These are phyloP conservation scores for Leucosporidium yakuticum DNA, from an alignment of 768 basidiomycete genomes.

Conservation along the genomic window DNA sequence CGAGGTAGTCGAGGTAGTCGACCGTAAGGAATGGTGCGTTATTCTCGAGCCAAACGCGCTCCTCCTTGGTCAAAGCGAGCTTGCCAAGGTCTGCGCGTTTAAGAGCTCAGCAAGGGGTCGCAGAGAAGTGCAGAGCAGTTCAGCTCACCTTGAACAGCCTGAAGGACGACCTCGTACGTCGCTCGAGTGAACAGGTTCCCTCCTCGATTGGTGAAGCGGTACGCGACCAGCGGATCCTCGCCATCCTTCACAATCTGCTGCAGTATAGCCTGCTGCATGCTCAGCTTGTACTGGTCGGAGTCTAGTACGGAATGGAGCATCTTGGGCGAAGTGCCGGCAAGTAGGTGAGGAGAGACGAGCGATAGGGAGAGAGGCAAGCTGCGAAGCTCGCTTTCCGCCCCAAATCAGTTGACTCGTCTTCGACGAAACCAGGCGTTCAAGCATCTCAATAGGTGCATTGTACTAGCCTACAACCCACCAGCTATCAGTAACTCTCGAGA, in stretches of 20 bases:
- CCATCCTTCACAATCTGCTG: not conserved
- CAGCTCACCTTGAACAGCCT: slow-evolving; percentile 59
- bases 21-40: slow-evolving; percentile 68
- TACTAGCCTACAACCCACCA: too few relatives aligned
- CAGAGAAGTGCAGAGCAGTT: slow-evolving; percentile 51
- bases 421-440: too few relatives aligned
- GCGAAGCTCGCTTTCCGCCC: too few relatives aligned
- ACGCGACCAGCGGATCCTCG: not conserved
- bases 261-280: slow-evolving; percentile 47
- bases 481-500: too few relatives aligned
- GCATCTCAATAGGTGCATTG: too few relatives aligned
- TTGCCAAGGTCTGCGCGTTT: slow-evolving; percentile 57
- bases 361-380: too few relatives aligned
- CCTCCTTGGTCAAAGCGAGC: slow-evolving; percentile 47
- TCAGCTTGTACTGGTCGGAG: slow-evolving; percentile 93
- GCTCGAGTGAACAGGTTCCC: slow-evolving; percentile 36
- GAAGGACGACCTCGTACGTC: slow-evolving; percentile 58
- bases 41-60: slow-evolving; percentile 60
- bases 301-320: slow-evolving; percentile 64
- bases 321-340: not conserved
- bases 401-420: too few relatives aligned
- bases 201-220: slow-evolving; percentile 34
- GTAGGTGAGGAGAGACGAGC: too few relatives aligned
- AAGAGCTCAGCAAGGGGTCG: not conserved
- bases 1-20: slow-evolving; percentile 70